These are phyloP conservation scores for Magnusiomyces fungicola DNA, from an alignment of 1,139 yeast species.

Conservation along the genomic window DNA sequence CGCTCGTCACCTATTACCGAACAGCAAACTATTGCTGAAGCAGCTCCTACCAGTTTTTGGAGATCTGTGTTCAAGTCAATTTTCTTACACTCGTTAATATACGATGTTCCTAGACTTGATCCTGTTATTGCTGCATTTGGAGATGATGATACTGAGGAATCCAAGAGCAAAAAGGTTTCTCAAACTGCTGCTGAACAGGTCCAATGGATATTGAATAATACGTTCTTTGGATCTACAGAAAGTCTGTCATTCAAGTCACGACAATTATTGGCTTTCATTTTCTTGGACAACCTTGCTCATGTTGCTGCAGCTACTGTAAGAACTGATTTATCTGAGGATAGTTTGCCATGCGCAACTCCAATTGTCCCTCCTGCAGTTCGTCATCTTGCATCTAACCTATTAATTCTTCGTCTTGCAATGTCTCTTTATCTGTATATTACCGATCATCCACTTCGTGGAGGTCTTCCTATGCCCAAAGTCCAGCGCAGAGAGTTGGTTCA, in stretches of 20 bases:
- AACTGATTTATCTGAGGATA: conserved; percentile 13
- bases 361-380: conserved; percentile 5
- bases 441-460: conserved; percentile 44
- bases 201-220: conserved; percentile 22
- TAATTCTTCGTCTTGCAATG: conserved; percentile 44
- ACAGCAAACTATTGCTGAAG: conserved; percentile 34
- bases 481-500: conserved; percentile 43
- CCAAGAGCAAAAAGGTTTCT: neutral
- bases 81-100: conserved; percentile 12
- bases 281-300: neutral
- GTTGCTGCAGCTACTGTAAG: conserved; percentile 29
- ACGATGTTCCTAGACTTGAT: conserved; percentile 11
- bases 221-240: conserved; percentile 44
- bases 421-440: conserved; percentile 46
- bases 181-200: conserved; percentile 1
- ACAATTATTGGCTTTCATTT: conserved; percentile 35
- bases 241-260: conserved; percentile 35
- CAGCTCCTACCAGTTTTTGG: conserved; percentile 9
- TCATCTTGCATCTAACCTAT: conserved; percentile 33
- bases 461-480: conserved; percentile 47
- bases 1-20: too few relatives aligned
- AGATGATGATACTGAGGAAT: neutral
- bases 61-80: conserved; percentile 6
- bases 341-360: neutral
- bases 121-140: conserved; percentile 8